Percentiles rank a stretch among this genome's conserved stretches.
phyloP scores from a whole-genome alignment of 108 stramenopile species.

The Nitzschia sp. region DNA sequence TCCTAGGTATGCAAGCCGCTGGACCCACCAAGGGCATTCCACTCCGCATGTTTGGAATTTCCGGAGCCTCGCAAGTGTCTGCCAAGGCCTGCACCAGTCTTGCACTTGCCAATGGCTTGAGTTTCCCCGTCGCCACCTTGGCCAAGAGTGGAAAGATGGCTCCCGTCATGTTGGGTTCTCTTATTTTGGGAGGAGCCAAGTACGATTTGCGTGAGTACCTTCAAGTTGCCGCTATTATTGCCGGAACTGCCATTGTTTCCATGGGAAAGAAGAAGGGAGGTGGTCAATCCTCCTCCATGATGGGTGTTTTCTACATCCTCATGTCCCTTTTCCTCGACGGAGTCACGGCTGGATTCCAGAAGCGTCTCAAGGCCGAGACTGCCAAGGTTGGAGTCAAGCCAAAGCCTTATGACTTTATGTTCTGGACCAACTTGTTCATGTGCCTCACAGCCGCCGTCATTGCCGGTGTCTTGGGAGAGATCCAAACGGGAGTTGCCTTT shows the following conservation, averaged over 20 bases:
- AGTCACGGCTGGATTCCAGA: constrained; percentile 90
- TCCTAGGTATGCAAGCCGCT: constrained; percentile 76
- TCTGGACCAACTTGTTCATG: constrained; percentile 93
- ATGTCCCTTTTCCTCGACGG: constrained; percentile 81
- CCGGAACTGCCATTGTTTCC: constrained; percentile 86
- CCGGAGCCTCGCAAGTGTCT: constrained; percentile 85
- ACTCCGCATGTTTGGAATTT: constrained; percentile 79
- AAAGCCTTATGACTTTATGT: constrained; percentile 94
- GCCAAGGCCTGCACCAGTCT: constrained; percentile 91
- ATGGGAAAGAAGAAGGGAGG: constrained; percentile 89
- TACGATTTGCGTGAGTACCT: constrained; percentile 83
- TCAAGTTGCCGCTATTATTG: constrained; percentile 88
- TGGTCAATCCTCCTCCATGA: constrained; percentile 44
- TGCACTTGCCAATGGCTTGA: constrained; percentile 81
- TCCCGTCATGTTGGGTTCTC: constrained; percentile 88
- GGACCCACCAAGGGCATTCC: constrained; percentile 84
- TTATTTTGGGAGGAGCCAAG: constrained; percentile 84
- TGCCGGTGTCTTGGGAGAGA: constrained; percentile 70
- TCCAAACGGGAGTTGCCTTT: constrained; percentile 71
- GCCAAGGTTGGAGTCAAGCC: constrained; percentile 86
- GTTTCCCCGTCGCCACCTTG: constrained; percentile 86
- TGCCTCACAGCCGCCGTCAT: constrained; percentile 74
- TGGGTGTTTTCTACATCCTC: constrained; percentile 85
- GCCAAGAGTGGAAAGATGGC: constrained; percentile 94
- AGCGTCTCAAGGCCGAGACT: constrained; percentile 84